Evolutionary conservation across 495 filamentous ascomycete genomes (phyloP).

Genomic region (Penicillium paradoxum): DNA sequence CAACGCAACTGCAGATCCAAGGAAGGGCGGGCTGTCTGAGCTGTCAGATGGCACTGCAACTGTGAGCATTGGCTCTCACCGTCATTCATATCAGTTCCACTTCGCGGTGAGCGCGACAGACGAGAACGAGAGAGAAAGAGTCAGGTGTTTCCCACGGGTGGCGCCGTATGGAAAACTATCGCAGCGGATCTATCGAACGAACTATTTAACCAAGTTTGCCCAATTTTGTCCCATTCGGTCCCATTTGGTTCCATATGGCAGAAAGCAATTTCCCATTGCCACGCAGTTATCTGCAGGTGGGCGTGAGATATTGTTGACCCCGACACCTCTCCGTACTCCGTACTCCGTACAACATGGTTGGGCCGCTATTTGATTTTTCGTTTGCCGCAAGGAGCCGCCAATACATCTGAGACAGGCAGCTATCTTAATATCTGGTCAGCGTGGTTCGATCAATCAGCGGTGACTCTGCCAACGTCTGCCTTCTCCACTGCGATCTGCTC

Average conservation of each 20-base stretch:
- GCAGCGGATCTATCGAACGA: slow-evolving; percentile 3
- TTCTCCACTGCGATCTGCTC: background rate
- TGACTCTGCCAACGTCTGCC: background rate
- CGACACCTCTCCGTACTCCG: background rate
- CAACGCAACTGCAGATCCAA: background rate
- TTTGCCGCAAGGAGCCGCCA: slow-evolving; percentile 1
- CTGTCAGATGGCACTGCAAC: slow-evolving; percentile 6
- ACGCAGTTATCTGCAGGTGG: slow-evolving; percentile 2
- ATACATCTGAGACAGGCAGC: slow-evolving; percentile 9
- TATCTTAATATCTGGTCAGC: slow-evolving; percentile 7
- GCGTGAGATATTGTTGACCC: slow-evolving; percentile 2
- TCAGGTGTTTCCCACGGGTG: background rate
- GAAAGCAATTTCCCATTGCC: background rate
- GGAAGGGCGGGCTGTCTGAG: slow-evolving; percentile 5
- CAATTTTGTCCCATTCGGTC: background rate
- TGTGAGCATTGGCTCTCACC: background rate
- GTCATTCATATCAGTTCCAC: background rate
- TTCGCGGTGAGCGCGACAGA: background rate
- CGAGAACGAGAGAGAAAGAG: background rate
- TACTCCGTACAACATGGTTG: slow-evolving; percentile 11
- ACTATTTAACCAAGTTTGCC: background rate
- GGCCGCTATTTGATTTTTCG: slow-evolving; percentile 5
- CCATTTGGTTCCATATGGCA: background rate
- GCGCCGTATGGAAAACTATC: slow-evolving; percentile 3
- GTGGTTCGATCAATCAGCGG: slow-evolving; percentile 7